Percentiles rank a stretch among this genome's conserved stretches.
Evolutionary conservation across 805 yeast species (phyloP).

Genomic region (Cyberlindnera euphorbiae): DNA sequence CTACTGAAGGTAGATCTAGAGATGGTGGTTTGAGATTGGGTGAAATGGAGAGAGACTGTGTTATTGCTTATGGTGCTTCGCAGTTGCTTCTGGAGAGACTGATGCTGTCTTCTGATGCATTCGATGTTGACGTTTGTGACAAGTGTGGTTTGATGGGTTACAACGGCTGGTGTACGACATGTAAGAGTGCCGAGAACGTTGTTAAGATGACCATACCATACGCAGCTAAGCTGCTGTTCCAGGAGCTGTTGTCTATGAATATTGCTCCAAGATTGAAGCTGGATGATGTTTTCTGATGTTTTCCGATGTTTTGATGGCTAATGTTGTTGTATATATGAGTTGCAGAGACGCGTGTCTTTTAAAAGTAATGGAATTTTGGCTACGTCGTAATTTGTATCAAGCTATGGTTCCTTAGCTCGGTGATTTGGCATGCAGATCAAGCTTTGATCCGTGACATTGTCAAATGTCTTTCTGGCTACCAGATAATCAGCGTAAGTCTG

Average conservation of each 20-base stretch:
- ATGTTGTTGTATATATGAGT: too few species aligned
- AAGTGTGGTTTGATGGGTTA: constrained; percentile 96
- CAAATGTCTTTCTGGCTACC: too few species aligned
- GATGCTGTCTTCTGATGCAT: constrained; percentile 96
- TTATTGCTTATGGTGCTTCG: constrained; percentile 98
- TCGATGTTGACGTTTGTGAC: constrained; percentile 93
- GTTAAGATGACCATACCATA: constrained; percentile 96
- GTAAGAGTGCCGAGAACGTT: constrained; percentile 81
- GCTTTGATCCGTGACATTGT: too few species aligned
- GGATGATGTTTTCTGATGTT: constrained; percentile 72
- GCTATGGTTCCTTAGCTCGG: too few species aligned
- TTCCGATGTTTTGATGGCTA: too few species aligned
- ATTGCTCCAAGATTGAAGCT: constrained; percentile 92
- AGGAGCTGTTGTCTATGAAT: constrained; percentile 96
- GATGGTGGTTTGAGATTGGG: constrained; percentile 99
- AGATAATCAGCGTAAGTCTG: too few species aligned
- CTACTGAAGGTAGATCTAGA: constrained; percentile 97
- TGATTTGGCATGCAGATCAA: too few species aligned
- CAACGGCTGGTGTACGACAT: constrained; percentile 96
- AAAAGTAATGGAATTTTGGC: too few species aligned
- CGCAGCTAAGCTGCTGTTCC: constrained; percentile 97
- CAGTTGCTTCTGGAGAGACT: constrained; percentile 88
- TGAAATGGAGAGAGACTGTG: constrained; percentile 99
- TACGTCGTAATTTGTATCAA: too few species aligned
- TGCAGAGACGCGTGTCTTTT: too few species aligned